phyloP scores from a whole-genome alignment of 805 yeast species.

The Candida rishiriensis region DNA sequence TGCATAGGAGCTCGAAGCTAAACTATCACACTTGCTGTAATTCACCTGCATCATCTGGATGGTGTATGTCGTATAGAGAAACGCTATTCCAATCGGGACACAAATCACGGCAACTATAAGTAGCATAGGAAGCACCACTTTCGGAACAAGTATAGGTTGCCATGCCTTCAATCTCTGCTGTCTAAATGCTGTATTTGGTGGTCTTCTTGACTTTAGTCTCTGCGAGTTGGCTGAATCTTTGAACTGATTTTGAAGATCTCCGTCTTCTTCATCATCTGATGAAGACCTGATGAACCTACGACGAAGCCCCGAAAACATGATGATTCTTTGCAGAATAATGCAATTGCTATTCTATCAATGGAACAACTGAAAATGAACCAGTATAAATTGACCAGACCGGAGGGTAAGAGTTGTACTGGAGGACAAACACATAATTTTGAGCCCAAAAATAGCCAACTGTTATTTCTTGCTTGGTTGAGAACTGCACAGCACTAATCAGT shows the following conservation, averaged over 20 bases:
- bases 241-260: constrained; percentile 15
- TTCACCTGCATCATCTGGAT: constrained; percentile 74
- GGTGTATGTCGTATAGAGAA: constrained; percentile 69
- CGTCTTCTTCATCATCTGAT: constrained; percentile 27
- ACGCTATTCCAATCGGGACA: constrained; percentile 87
- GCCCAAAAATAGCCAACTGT: too few relatives aligned
- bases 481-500: too few relatives aligned
- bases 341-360: too few relatives aligned
- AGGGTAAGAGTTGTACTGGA: too few relatives aligned
- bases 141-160: constrained; percentile 89
- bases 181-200: constrained; percentile 74
- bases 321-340: neutral
- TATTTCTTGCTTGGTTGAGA: too few relatives aligned
- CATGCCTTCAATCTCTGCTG: constrained; percentile 63
- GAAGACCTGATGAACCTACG: constrained; percentile 25
- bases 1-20: constrained; percentile 35
- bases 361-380: too few relatives aligned
- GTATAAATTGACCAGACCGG: too few relatives aligned
- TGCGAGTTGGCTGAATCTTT: constrained; percentile 17
- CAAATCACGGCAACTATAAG: constrained; percentile 71
- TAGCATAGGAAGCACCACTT: constrained; percentile 81
- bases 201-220: constrained; percentile 42
- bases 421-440: too few relatives aligned
- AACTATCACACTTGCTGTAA: constrained; percentile 62
- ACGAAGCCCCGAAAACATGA: constrained; percentile 24